These are phyloP conservation scores for Tulasnella sp. DNA, from an alignment of 768 basidiomycete species.

Conservation along the genomic window DNA sequence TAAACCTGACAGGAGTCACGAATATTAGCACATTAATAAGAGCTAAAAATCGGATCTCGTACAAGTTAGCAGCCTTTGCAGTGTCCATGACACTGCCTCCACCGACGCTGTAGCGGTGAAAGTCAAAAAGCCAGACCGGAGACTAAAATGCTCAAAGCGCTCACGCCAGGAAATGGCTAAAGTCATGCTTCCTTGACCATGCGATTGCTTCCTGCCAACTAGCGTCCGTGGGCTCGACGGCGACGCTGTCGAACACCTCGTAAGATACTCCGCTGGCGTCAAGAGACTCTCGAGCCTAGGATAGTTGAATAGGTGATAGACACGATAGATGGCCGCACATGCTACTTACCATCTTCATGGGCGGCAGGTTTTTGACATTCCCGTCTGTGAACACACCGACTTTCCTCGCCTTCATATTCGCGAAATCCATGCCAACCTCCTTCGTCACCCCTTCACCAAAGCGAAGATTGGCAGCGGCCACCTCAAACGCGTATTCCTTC, in stretches of 20 bases:
- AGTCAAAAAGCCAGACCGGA: neutral
- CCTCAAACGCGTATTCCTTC: constrained; percentile 87
- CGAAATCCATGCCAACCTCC: constrained; percentile 88
- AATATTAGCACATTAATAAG: neutral
- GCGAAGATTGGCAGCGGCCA: constrained; percentile 59
- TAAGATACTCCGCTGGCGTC: constrained; percentile 62
- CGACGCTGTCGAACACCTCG: constrained; percentile 67
- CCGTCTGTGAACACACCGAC: constrained; percentile 92
- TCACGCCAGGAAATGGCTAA: constrained; percentile 86
- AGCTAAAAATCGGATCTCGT: constrained; percentile 19
- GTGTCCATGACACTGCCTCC: constrained; percentile 96
- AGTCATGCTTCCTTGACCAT: constrained; percentile 76
- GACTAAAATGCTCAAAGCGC: constrained; percentile 24
- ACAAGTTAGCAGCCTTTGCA: constrained; percentile 89
- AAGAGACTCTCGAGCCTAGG: constrained; percentile 64
- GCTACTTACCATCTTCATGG: constrained; percentile 62
- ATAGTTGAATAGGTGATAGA: neutral
- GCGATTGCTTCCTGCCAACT: constrained; percentile 80
- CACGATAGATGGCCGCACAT: neutral
- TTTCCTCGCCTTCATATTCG: constrained; percentile 85
- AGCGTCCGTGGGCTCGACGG: constrained; percentile 84
- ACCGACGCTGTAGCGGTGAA: constrained; percentile 46
- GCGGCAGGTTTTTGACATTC: constrained; percentile 63
- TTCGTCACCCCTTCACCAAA: constrained; percentile 84
- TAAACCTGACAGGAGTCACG: constrained; percentile 41